These are phyloP conservation scores for Rhizophagus clarus DNA, from an alignment of 192 early-diverging fungal genomes.

Conservation along the genomic window DNA sequence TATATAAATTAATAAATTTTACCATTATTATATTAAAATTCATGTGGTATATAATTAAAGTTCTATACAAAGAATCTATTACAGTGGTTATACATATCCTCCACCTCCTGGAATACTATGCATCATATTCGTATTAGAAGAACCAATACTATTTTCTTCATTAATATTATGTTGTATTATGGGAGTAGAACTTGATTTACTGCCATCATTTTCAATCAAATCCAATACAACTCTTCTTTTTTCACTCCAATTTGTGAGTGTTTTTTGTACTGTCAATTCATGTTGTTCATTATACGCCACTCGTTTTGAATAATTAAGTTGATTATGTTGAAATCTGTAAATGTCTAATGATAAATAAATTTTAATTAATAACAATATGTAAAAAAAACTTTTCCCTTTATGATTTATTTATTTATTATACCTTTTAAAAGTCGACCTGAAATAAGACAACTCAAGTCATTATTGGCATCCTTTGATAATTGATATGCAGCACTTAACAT, in stretches of 20 bases:
- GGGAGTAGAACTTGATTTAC: neutral
- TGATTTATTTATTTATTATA: neutral
- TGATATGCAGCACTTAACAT: slow-evolving; percentile 41
- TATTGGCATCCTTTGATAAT: slow-evolving; percentile 7
- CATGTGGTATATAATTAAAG: too few relatives aligned
- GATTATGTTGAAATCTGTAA: slow-evolving; percentile 6
- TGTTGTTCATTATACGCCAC: slow-evolving; percentile 17
- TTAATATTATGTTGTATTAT: neutral
- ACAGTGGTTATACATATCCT: neutral
- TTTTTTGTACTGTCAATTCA: neutral
- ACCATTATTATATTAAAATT: too few relatives aligned
- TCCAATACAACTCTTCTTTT: slow-evolving; percentile 14
- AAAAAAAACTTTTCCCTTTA: too few relatives aligned
- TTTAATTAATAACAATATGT: neutral
- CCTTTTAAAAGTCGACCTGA: slow-evolving; percentile 27
- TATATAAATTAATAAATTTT: too few relatives aligned
- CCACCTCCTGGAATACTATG: too few relatives aligned
- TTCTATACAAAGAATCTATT: too few relatives aligned
- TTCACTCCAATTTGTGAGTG: slow-evolving; percentile 14
- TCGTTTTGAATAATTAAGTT: slow-evolving; percentile 20
- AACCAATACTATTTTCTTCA: neutral
- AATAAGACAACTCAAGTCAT: slow-evolving; percentile 12
- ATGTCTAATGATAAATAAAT: slow-evolving; percentile 12
- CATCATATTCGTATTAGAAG: neutral
- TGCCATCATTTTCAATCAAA: neutral